phyloP scores from a whole-genome alignment of 2,329 filamentous ascomycete genomes.

The Fusarium sp. region DNA sequence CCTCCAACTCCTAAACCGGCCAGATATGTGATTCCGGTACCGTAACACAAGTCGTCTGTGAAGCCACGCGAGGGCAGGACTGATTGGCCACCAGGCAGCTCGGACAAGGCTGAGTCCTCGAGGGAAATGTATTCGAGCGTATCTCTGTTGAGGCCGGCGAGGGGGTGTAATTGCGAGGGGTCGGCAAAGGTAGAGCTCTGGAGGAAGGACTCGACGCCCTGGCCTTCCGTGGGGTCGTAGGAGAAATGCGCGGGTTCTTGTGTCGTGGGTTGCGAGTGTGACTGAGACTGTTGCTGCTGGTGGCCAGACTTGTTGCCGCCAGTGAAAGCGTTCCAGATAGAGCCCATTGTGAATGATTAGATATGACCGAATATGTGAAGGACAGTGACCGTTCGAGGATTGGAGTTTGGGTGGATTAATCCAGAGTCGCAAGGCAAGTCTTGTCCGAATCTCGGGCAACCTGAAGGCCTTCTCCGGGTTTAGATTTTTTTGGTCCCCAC shows the following conservation, averaged over 20 bases:
- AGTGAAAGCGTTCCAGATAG: conserved; percentile 71
- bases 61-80: conserved; percentile 95
- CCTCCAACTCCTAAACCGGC: conserved; percentile 87
- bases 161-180: conserved; percentile 88
- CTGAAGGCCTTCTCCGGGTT: conserved; percentile 39
- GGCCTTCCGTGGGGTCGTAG: conserved; percentile 78
- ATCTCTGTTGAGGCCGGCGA: conserved; percentile 92
- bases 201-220: conserved; percentile 89
- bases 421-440: conserved; percentile 41
- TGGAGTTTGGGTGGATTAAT: conserved; percentile 25
- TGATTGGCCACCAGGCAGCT: conserved; percentile 86
- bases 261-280: conserved; percentile 49
- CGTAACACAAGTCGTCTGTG: conserved; percentile 98
- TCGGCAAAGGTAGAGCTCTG: conserved; percentile 82
- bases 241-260: conserved; percentile 63
- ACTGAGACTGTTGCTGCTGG: conserved; percentile 56
- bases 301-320: conserved; percentile 64
- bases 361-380: conserved; percentile 19
- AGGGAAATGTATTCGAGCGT: conserved; percentile 94
- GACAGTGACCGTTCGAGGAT: conserved; percentile 24
- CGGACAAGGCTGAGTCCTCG: conserved; percentile 89
- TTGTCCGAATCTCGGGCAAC: conserved; percentile 42
- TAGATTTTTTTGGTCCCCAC: conserved; percentile 48
- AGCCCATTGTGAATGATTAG: conserved; percentile 58
- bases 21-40: conserved; percentile 93